phyloP scores from a whole-genome alignment of 2,329 filamentous ascomycete genomes.

The Arthrinium phaeospermum region DNA sequence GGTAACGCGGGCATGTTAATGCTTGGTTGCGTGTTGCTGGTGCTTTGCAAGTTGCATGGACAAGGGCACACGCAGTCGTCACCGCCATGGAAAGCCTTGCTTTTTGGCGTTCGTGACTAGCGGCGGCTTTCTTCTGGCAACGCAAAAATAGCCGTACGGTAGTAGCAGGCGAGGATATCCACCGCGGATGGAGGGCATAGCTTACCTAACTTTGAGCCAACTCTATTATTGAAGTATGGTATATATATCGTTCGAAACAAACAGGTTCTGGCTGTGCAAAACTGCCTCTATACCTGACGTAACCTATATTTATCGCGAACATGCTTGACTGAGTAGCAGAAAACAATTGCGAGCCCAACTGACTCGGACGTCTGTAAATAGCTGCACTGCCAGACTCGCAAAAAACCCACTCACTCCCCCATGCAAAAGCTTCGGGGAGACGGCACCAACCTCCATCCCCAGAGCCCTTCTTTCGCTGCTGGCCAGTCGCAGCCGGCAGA shows the following conservation, averaged over 20 bases:
- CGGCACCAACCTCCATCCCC: background rate
- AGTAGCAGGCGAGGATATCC: background rate
- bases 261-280: background rate
- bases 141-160: background rate
- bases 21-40: background rate
- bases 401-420: background rate
- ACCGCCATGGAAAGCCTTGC: conserved; percentile 3
- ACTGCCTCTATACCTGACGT: background rate
- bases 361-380: background rate
- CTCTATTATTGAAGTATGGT: background rate
- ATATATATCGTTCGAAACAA: background rate
- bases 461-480: background rate
- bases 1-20: conserved; percentile 1
- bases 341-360: background rate
- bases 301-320: background rate
- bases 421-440: background rate
- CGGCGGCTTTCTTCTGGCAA: background rate
- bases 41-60: background rate
- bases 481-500: background rate
- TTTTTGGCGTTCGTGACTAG: background rate
- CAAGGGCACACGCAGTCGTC: background rate
- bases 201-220: conserved; percentile 1
- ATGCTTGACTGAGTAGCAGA: background rate
- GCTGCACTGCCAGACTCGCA: background rate
- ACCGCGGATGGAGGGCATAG: background rate